A percentile compares a stretch with the other conserved stretches of the same genome.
Conservation (phyloP, 257 asterid species). For the Plectranthus barbatus region DNA sequence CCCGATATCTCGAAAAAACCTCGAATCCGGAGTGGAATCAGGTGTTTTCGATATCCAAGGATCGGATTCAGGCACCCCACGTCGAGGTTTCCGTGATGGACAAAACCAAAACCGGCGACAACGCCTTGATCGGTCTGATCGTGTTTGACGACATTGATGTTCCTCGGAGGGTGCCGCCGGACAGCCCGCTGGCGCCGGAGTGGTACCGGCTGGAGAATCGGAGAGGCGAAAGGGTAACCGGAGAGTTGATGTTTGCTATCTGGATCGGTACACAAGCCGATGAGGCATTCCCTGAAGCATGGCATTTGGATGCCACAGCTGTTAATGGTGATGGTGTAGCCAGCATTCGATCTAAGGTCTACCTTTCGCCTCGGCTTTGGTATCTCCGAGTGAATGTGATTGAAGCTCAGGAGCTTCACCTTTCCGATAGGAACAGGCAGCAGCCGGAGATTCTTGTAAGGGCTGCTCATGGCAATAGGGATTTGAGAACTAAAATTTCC, state of each 20-base stretch:
- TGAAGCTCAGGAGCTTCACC: slow-evolving; percentile 73
- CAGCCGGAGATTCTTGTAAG: slow-evolving; percentile 49
- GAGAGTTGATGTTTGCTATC: slow-evolving; percentile 73
- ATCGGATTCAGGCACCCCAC: slow-evolving; percentile 42
- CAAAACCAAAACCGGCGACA: slow-evolving; percentile 42
- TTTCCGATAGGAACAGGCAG: slow-evolving; percentile 43
- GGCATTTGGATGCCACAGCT: slow-evolving; percentile 53
- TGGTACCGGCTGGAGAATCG: slow-evolving; percentile 69
- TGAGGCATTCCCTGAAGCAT: slow-evolving; percentile 84
- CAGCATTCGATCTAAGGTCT: slow-evolving; percentile 66
- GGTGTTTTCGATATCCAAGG: slow-evolving; percentile 52
- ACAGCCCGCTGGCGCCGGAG: slow-evolving; percentile 90
- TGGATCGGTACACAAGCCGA: slow-evolving; percentile 97
- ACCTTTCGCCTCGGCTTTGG: slow-evolving; percentile 88
- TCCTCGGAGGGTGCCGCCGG: slow-evolving; percentile 88
- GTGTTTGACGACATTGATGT: slow-evolving; percentile 53
- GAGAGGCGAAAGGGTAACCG: slow-evolving; percentile 43
- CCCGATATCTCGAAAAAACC: slow-evolving; percentile 30
- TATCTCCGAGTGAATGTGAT: slow-evolving; percentile 77
- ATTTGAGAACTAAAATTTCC: slow-evolving; percentile 49
- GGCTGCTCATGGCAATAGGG: slow-evolving; percentile 42
- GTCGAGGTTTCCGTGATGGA: slow-evolving; percentile 59
- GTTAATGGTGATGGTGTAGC: slow-evolving; percentile 59
- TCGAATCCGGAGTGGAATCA: slow-evolving; percentile 78
- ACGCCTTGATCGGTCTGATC: slow-evolving; percentile 49